phyloP scores from a whole-genome alignment of 140 eudicot genomes.

The Stevia rebaudiana region DNA sequence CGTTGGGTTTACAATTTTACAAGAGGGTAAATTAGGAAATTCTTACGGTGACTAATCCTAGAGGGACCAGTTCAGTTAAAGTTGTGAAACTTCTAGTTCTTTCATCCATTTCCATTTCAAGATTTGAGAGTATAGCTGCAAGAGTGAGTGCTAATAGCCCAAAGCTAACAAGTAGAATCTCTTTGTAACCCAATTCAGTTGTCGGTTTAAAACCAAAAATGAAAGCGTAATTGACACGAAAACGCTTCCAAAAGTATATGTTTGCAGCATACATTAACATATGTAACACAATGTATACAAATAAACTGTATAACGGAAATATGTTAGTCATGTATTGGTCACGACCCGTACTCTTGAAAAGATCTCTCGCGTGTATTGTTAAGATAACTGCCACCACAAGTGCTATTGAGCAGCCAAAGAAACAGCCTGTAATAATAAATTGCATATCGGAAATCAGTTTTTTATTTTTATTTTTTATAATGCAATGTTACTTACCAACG shows the following conservation, averaged over 20 bases:
- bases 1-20: background rate
- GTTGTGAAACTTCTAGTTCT: slow-evolving; percentile 29
- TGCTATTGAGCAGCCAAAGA: slow-evolving; percentile 58
- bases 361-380: slow-evolving; percentile 32
- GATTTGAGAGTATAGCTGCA: slow-evolving; percentile 56
- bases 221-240: slow-evolving; percentile 56
- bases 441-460: background rate
- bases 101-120: slow-evolving; percentile 70
- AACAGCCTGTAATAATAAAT: slow-evolving; percentile 35
- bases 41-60: slow-evolving; percentile 47
- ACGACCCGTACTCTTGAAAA: slow-evolving; percentile 36
- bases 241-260: slow-evolving; percentile 58
- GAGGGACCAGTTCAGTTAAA: slow-evolving; percentile 52
- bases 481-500: slow-evolving; percentile 24
- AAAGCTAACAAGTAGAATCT: slow-evolving; percentile 54
- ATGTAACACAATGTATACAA: slow-evolving; percentile 47
- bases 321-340: slow-evolving; percentile 50
- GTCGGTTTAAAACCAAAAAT: slow-evolving; percentile 58
- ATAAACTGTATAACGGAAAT: slow-evolving; percentile 67
- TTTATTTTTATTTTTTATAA: background rate
- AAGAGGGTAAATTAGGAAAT: background rate
- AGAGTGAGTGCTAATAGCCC: slow-evolving; percentile 47
- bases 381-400: slow-evolving; percentile 38
- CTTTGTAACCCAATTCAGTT: slow-evolving; percentile 50
- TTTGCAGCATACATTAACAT: slow-evolving; percentile 59